These are phyloP conservation scores for Hypomontagnella submonticulosa DNA, from an alignment of 495 filamentous ascomycete genomes.

Conservation along the genomic window DNA sequence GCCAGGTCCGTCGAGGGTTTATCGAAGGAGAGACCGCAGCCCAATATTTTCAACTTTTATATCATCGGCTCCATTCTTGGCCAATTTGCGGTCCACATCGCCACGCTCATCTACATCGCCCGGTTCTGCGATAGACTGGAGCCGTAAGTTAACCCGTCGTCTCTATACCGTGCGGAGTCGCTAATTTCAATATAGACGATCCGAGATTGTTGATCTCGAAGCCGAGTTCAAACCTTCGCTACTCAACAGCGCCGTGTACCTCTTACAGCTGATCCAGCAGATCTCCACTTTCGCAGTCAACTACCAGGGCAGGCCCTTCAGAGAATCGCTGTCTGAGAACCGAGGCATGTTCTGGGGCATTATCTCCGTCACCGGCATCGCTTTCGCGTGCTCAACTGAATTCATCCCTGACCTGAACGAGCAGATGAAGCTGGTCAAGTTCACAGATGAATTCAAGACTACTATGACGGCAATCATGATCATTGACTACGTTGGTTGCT, in stretches of 20 bases:
- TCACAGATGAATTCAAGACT: constrained; percentile 87
- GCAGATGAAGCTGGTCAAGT: constrained; percentile 92
- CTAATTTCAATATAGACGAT: constrained; percentile 62
- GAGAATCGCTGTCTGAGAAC: constrained; percentile 94
- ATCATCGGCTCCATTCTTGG: constrained; percentile 98
- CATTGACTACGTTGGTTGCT: constrained; percentile 90
- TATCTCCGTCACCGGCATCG: constrained; percentile 84
- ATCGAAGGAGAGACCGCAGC: constrained; percentile 96
- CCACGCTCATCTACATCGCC: constrained; percentile 92
- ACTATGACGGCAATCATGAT: constrained; percentile 88
- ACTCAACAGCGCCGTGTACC: constrained; percentile 96
- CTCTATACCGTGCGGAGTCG: constrained; percentile 41
- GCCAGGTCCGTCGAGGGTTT: constrained; percentile 94
- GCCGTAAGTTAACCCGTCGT: constrained; percentile 68
- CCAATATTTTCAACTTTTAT: constrained; percentile 98
- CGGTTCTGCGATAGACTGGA: constrained; percentile 84
- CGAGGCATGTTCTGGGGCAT: constrained; percentile 98
- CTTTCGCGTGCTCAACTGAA: constrained; percentile 96
- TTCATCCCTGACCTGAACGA: constrained; percentile 96
- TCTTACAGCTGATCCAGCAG: constrained; percentile 98
- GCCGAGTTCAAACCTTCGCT: constrained; percentile 94
- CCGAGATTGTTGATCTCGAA: constrained; percentile 85
- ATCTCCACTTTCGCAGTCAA: constrained; percentile 99
- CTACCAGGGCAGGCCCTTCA: constrained; percentile 98
- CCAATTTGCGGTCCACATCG: constrained; percentile 97